Base-by-base conservation (phyloP, 1,284 basidiomycete species). In the Laetiporus sulphureus region DNA sequence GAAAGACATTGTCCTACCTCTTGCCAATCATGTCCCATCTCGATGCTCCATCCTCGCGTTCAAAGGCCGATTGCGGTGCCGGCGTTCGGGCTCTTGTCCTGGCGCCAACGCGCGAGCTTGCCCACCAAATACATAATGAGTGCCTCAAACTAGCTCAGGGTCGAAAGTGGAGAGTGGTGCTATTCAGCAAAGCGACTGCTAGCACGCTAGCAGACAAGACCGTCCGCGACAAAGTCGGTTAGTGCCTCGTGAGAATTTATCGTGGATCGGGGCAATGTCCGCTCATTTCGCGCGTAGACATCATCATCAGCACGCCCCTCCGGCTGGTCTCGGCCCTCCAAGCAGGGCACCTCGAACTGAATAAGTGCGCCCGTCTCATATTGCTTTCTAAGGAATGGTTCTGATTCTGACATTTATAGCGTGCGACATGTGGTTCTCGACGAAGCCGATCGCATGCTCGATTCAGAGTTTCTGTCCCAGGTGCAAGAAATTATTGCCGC, bases 81-180 rank as follows among this genome's bases (percentile, higher is more conserved):
- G 91, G 91, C 19, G 79, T 84, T 11, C 74, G 93, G 45, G 41
- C 41, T 11, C 27, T 42, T 21, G 34, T 42, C 18, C 29, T 42
- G 19, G 41, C 41, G 1, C 96, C 96, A 1, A 99, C 96, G 0
- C 80, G 92, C 49, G 96, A 99, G 66, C 66, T 99, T n/a, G 93
- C 95, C 0, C 84, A 92, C 51, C 96, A 99, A 60, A 98, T 99
- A 45, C 75, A 91, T 48, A 92, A 91, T 44, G 96, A 99, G 59
- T 90, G 86, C 48, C 59, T 88, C 33, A 92, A 91, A 58, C 67
- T 96, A 11, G 83, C 85, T 1, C 71, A 81, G 48, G 90, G 88
- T 5, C 74, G 89, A 36, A 87, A 83, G 53, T 96, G 93, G 92
- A 73, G 80, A 40, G 74, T 86, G 23, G 68, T 91, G 2, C 67